These are phyloP conservation scores for Lentinula lateritia DNA, from an alignment of 768 basidiomycete species.

Conservation along the genomic window DNA sequence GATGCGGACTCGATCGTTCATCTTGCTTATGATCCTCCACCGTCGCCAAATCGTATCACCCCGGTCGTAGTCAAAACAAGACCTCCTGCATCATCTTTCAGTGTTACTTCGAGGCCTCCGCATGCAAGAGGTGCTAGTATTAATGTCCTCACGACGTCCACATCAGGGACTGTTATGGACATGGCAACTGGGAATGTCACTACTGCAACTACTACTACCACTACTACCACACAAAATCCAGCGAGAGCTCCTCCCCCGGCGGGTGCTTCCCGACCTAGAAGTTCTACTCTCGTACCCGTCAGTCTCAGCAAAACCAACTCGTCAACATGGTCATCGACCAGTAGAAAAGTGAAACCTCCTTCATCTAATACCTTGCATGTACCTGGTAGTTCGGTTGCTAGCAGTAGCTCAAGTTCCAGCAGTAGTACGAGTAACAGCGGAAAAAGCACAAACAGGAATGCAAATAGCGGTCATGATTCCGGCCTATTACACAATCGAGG, in stretches of 20 bases:
- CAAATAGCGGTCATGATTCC: neutral
- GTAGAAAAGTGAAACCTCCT: neutral
- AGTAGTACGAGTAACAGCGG: neutral
- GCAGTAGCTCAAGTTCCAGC: neutral
- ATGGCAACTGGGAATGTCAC: neutral
- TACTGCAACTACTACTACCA: conserved; percentile 4
- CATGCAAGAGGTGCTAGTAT: conserved; percentile 21
- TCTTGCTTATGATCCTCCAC: conserved; percentile 2
- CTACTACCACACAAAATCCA: conserved; percentile 2
- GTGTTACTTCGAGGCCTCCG: conserved; percentile 55
- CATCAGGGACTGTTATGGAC: conserved; percentile 2
- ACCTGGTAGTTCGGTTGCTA: neutral
- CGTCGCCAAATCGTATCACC: conserved; percentile 22
- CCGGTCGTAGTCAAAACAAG: conserved; percentile 59
- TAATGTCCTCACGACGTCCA: neutral
- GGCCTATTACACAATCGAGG: neutral
- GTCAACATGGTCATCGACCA: neutral
- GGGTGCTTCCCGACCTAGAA: neutral
- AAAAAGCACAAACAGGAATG: too few species aligned
- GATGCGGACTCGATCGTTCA: conserved; percentile 13
- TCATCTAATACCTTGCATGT: neutral
- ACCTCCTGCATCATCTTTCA: conserved; percentile 51
- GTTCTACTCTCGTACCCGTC: neutral
- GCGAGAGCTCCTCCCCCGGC: neutral
- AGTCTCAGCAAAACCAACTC: neutral